A percentile compares a stretch with the other conserved stretches of the same genome.
phyloP scores from a whole-genome alignment of 768 basidiomycete species.

The Leccinum pellstonianum region DNA sequence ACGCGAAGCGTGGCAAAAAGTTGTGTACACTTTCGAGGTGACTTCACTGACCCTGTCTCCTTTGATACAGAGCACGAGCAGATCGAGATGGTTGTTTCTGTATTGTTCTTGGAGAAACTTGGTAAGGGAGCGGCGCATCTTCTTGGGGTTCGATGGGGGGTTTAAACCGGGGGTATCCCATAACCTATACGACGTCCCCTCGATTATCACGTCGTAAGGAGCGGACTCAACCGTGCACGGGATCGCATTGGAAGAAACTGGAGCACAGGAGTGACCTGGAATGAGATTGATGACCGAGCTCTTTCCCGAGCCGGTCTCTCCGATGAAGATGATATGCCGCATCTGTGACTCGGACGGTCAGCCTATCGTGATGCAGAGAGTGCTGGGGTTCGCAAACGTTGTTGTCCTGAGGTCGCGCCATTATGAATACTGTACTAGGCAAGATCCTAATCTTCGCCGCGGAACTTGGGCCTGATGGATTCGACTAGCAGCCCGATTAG shows the following conservation, averaged over 20 bases:
- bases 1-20: conserved; percentile 35
- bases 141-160: background rate
- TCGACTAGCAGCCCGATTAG: background rate
- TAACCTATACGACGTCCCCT: conserved; percentile 15
- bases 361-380: background rate
- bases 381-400: background rate
- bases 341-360: conserved; percentile 1
- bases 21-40: conserved; percentile 18
- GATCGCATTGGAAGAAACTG: conserved; percentile 24
- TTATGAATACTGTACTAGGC: background rate
- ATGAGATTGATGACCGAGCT: conserved; percentile 46
- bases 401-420: background rate
- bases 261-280: conserved; percentile 20
- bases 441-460: background rate
- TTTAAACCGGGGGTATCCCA: conserved; percentile 37
- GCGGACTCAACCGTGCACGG: conserved; percentile 24
- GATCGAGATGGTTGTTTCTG: conserved; percentile 19
- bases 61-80: conserved; percentile 24
- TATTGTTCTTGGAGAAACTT: conserved; percentile 33
- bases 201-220: conserved; percentile 3
- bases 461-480: background rate
- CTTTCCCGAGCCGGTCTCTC: conserved; percentile 36
- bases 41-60: conserved; percentile 17
- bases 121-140: conserved; percentile 12
- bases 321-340: conserved; percentile 36